Evolutionary conservation across 495 filamentous ascomycete species (phyloP).

Genomic region (Cercophora newfieldiana): DNA sequence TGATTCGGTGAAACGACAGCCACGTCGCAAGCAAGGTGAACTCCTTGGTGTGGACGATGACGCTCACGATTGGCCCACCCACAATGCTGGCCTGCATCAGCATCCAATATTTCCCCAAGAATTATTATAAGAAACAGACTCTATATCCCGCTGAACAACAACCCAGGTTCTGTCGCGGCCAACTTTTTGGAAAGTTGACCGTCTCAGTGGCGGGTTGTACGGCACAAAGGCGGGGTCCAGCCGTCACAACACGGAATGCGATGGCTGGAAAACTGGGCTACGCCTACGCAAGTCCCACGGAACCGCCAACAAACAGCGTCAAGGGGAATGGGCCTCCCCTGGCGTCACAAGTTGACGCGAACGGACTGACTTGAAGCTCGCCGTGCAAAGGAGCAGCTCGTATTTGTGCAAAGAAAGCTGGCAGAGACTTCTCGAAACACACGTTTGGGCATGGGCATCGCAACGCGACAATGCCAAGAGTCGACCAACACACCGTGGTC

Average conservation of each 20-base stretch:
- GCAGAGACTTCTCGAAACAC: conserved; percentile 2
- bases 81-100: not conserved
- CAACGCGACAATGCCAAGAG: not conserved
- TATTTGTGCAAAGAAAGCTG: not conserved
- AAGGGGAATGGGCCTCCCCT: not conserved
- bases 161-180: not conserved
- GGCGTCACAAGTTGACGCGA: not conserved
- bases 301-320: not conserved
- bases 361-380: not conserved
- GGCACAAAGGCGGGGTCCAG: not conserved
- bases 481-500: not conserved
- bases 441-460: not conserved
- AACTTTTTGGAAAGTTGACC: not conserved
- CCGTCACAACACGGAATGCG: not conserved
- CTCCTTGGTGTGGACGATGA: not conserved
- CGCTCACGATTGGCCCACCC: not conserved
- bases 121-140: not conserved
- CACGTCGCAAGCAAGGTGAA: conserved; percentile 1
- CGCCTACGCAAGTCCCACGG: not conserved
- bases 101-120: conserved; percentile 2
- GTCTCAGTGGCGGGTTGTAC: not conserved
- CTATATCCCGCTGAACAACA: conserved; percentile 5
- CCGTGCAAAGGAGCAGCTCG: not conserved
- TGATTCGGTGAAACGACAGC: not conserved
- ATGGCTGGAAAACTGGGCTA: not conserved